These are phyloP conservation scores for Laburnicola sp. DNA, from an alignment of 2,329 filamentous ascomycete species.

Conservation along the genomic window DNA sequence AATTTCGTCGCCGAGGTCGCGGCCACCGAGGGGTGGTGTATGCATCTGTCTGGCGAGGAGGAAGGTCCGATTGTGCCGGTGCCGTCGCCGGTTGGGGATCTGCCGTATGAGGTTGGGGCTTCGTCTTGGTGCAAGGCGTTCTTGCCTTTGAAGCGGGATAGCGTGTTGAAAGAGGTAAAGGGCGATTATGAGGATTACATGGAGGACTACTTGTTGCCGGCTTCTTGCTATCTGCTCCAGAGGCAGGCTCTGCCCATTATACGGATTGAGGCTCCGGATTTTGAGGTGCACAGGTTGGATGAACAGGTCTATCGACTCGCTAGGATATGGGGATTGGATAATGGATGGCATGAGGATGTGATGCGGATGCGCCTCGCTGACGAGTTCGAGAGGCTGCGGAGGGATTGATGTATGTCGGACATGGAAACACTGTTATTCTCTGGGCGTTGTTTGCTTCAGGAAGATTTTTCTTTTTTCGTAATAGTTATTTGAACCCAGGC, in stretches of 20 bases:
- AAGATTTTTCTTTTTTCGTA: not conserved
- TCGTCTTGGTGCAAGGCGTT: constrained; percentile 5
- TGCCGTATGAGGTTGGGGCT: constrained; percentile 17
- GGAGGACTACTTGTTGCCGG: not conserved
- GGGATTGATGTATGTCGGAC: not conserved
- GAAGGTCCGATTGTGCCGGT: not conserved
- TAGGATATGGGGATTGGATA: not conserved
- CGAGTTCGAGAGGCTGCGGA: not conserved
- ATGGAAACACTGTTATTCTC: not conserved
- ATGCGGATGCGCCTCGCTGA: not conserved
- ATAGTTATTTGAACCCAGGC: constrained; percentile 2
- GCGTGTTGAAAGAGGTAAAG: constrained; percentile 5
- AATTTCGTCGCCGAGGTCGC: not conserved
- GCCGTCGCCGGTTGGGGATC: not conserved
- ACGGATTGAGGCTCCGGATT: constrained; percentile 17
- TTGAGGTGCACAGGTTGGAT: constrained; percentile 10
- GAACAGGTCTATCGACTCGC: constrained; percentile 13
- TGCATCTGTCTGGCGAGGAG: not conserved
- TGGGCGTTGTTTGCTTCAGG: not conserved
- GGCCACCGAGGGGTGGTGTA: not conserved
- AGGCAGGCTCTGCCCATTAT: constrained; percentile 10
- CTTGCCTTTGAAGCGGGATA: constrained; percentile 18
- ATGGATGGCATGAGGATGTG: constrained; percentile 7
- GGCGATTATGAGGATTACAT: not conserved
- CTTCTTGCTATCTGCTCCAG: constrained; percentile 5